Evolutionary conservation across 331 rosid species (phyloP).

Genomic region (Acacia pycnantha): DNA sequence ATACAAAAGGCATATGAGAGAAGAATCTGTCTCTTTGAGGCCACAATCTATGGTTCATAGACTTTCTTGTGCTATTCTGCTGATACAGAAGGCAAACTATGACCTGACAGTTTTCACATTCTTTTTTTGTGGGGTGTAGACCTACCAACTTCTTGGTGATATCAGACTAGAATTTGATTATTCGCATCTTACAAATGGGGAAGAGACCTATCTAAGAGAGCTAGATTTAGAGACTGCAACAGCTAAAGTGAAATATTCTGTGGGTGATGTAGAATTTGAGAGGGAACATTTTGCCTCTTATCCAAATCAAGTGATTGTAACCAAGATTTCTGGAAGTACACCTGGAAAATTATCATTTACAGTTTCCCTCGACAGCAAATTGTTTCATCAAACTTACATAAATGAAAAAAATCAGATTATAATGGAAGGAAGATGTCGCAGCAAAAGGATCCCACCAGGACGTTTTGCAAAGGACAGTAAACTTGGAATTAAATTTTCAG

Average conservation of each 20-base stretch:
- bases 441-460: conserved; percentile 47
- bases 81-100: background rate
- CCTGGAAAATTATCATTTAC: conserved; percentile 53
- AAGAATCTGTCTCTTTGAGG: background rate
- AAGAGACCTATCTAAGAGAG: conserved; percentile 59
- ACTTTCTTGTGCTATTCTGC: background rate
- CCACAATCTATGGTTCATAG: background rate
- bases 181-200: conserved; percentile 43
- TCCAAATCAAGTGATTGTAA: conserved; percentile 67
- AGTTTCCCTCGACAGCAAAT: conserved; percentile 62
- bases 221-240: conserved; percentile 68
- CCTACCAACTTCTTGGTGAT: conserved; percentile 73
- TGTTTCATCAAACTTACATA: conserved; percentile 42
- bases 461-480: conserved; percentile 33
- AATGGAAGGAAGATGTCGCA: conserved; percentile 63
- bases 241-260: conserved; percentile 52
- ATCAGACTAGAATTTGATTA: conserved; percentile 65
- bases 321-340: conserved; percentile 53
- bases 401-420: conserved; percentile 49
- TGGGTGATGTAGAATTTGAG: conserved; percentile 59
- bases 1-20: background rate
- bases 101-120: background rate
- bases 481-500: conserved; percentile 59
- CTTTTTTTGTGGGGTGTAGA: conserved; percentile 42
- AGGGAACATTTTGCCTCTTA: conserved; percentile 73